A percentile compares a stretch with the other conserved stretches of the same genome.
These are phyloP conservation scores for Clonostachys byssicola DNA, from an alignment of 2,329 filamentous ascomycete genomes.

Conservation along the genomic window DNA sequence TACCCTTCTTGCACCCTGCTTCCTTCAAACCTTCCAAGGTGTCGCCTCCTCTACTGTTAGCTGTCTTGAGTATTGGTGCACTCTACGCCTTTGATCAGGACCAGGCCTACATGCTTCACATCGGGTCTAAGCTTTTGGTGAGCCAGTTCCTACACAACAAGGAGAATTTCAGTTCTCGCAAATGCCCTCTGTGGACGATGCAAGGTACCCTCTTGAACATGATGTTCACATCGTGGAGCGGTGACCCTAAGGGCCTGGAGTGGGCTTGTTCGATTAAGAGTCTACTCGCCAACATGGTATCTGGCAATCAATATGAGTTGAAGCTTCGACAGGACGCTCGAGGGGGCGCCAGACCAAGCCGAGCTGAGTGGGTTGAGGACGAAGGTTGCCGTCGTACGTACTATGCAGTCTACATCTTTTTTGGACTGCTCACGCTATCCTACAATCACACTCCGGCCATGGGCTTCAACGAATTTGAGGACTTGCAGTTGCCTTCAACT, in stretches of 20 bases:
- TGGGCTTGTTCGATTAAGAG: constrained; percentile 99
- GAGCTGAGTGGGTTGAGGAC: constrained; percentile 92
- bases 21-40: constrained; percentile 81
- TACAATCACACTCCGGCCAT: constrained; percentile 98
- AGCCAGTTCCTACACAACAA: constrained; percentile 98
- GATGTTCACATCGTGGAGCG: constrained; percentile 99
- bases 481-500: constrained; percentile 85
- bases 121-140: constrained; percentile 94
- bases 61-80: constrained; percentile 90
- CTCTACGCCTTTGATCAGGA: constrained; percentile 97
- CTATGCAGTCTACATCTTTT: constrained; percentile 99
- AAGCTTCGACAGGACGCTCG: constrained; percentile 90
- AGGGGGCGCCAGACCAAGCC: constrained; percentile 68
- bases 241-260: constrained; percentile 93
- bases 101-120: constrained; percentile 94
- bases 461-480: constrained; percentile 97
- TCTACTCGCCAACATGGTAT: constrained; percentile 96
- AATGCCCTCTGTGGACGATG: constrained; percentile 97
- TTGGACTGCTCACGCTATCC: constrained; percentile 87
- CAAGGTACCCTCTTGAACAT: constrained; percentile 96
- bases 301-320: constrained; percentile 92
- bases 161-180: constrained; percentile 96
- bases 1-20: constrained; percentile 90
- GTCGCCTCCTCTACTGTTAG: constrained; percentile 79
- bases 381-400: constrained; percentile 96